phyloP scores from a whole-genome alignment of 257 asterid genomes.

The Osmanthus fragrans region DNA sequence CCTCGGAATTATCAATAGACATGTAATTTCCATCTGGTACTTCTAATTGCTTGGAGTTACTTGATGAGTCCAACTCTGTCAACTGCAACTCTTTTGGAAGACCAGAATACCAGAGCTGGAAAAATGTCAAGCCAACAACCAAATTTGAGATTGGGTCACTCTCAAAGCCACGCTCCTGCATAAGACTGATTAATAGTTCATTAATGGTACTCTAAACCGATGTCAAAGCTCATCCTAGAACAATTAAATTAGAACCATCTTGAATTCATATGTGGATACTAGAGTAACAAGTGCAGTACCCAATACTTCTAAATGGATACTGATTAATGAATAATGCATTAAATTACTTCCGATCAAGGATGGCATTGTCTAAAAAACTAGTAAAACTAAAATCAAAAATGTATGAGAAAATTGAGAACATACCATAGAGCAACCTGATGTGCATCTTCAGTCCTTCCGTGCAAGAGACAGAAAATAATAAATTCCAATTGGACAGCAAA shows the following conservation, averaged over 20 bases:
- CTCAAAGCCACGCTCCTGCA: conserved; percentile 65
- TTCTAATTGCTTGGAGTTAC: conserved; percentile 40
- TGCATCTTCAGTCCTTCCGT: conserved; percentile 51
- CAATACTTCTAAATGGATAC: conserved; percentile 5
- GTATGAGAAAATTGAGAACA: conserved; percentile 20
- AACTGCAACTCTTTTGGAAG: conserved; percentile 62
- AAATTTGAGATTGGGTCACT: conserved; percentile 64
- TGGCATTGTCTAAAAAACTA: conserved; percentile 1
- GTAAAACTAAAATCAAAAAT: neutral
- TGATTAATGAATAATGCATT: neutral
- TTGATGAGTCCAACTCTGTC: conserved; percentile 35
- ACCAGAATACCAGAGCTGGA: conserved; percentile 67
- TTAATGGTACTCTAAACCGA: neutral
- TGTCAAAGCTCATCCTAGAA: neutral
- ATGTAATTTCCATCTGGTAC: conserved; percentile 31
- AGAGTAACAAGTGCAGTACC: neutral
- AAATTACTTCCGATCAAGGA: neutral
- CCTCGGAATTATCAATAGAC: conserved; percentile 46
- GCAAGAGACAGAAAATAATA: conserved; percentile 54
- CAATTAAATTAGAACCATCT: conserved; percentile 11
- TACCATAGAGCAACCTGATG: conserved; percentile 58
- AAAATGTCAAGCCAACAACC: conserved; percentile 74
- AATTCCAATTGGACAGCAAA: conserved; percentile 64
- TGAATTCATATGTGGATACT: conserved; percentile 8
- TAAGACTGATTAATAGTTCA: conserved; percentile 48